Percentiles rank a stretch among this genome's conserved stretches.
phyloP scores from a whole-genome alignment of 495 filamentous ascomycete genomes.

The Penicillium odoratum region DNA sequence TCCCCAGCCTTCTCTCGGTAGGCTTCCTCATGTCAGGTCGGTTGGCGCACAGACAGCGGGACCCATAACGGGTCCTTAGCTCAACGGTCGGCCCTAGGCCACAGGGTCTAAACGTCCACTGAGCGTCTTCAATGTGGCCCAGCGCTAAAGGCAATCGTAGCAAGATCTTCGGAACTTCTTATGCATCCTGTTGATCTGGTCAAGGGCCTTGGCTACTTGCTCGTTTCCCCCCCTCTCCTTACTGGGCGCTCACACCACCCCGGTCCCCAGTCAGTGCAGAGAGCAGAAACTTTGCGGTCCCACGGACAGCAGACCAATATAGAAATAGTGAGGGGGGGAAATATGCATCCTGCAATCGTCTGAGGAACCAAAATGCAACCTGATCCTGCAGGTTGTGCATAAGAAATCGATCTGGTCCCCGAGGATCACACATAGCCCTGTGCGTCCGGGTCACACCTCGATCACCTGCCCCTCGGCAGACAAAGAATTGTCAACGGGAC shows the following conservation, averaged over 20 bases:
- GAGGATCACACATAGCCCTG: conserved; percentile 2
- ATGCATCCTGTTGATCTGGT: conserved; percentile 17
- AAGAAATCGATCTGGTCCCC: conserved; percentile 2
- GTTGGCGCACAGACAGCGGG: conserved; percentile 24
- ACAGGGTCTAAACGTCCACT: conserved; percentile 16
- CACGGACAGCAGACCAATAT: not conserved
- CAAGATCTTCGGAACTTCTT: conserved; percentile 24
- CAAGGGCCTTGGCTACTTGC: conserved; percentile 8
- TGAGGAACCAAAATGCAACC: conserved; percentile 8
- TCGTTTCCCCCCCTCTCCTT: not conserved
- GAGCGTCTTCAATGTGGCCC: conserved; percentile 8
- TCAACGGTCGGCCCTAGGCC: conserved; percentile 24
- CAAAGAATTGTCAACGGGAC: conserved; percentile 22
- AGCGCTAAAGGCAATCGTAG: conserved; percentile 19
- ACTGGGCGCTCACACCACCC: not conserved
- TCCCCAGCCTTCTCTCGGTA: conserved; percentile 8
- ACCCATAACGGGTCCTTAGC: conserved; percentile 24
- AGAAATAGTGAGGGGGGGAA: not conserved
- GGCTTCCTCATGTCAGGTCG: not conserved
- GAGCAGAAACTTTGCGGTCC: not conserved
- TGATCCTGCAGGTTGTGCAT: conserved; percentile 2
- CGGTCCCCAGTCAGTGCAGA: not conserved
- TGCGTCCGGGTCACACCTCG: not conserved
- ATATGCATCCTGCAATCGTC: conserved; percentile 5
- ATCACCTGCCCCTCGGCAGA: conserved; percentile 2